Evolutionary conservation across 331 rosid genomes (phyloP).

Genomic region (Arachis monticola): DNA sequence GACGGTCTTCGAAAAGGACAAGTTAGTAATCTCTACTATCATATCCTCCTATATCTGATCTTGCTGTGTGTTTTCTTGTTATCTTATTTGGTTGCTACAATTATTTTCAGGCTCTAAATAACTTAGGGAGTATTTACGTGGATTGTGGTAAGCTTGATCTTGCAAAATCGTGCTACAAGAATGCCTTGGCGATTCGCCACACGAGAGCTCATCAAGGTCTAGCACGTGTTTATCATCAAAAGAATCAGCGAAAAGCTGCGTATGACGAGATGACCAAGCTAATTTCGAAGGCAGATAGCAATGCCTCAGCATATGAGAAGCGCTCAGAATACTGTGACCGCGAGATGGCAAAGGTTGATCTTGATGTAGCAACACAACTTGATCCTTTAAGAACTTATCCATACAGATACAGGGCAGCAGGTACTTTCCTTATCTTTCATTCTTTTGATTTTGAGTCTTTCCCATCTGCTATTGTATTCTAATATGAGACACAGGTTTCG

Average conservation of each 20-base stretch:
- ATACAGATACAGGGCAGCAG: constrained; percentile 87
- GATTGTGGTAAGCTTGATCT: constrained; percentile 69
- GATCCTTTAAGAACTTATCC: constrained; percentile 81
- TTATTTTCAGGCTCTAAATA: constrained; percentile 72
- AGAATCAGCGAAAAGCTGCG: constrained; percentile 66
- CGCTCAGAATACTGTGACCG: constrained; percentile 77
- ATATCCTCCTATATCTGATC: background rate
- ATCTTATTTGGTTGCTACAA: constrained; percentile 35
- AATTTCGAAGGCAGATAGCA: constrained; percentile 61
- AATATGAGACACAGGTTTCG: constrained; percentile 5
- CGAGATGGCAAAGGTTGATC: constrained; percentile 67
- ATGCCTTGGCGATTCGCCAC: constrained; percentile 81
- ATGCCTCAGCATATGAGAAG: constrained; percentile 82
- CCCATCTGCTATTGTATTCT: background rate
- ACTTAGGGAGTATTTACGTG: constrained; percentile 73
- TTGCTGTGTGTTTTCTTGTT: constrained; percentile 17
- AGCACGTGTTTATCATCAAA: constrained; percentile 72
- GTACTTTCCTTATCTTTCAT: constrained; percentile 40
- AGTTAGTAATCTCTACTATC: constrained; percentile 44
- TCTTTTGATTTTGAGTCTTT: constrained; percentile 25
- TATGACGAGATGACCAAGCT: constrained; percentile 79
- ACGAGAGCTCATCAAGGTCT: constrained; percentile 88
- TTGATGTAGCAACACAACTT: constrained; percentile 58
- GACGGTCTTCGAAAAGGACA: constrained; percentile 91
- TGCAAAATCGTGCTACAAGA: constrained; percentile 66